phyloP scores from a whole-genome alignment of 2,329 filamentous ascomycete species.

The Hypoxylon sp. region DNA sequence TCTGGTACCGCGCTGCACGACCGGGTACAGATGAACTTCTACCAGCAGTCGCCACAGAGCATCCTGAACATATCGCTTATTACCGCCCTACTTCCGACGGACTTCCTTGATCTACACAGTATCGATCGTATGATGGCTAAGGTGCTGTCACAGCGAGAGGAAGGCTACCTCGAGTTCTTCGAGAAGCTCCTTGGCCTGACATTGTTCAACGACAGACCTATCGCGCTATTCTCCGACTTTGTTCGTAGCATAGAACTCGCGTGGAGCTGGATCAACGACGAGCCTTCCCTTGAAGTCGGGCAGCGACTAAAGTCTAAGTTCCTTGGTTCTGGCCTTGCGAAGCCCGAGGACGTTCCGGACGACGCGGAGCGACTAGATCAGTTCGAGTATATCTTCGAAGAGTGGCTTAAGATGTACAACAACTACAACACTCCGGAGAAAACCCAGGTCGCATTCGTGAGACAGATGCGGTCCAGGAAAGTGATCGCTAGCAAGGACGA shows the following conservation, averaged over 20 bases:
- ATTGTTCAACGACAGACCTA: constrained; percentile 78
- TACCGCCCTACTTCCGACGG: constrained; percentile 64
- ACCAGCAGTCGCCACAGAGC: constrained; percentile 61
- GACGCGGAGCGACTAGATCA: constrained; percentile 74
- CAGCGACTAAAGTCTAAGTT: constrained; percentile 75
- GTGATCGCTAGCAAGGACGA: constrained; percentile 79
- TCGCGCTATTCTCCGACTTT: constrained; percentile 85
- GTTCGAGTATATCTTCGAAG: constrained; percentile 93
- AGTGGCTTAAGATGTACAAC: constrained; percentile 87
- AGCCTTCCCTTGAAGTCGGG: constrained; percentile 69
- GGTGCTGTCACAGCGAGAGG: constrained; percentile 74
- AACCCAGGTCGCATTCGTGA: constrained; percentile 77
- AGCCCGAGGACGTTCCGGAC: constrained; percentile 63
- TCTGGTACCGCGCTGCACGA: constrained; percentile 60
- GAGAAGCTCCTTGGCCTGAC: constrained; percentile 80
- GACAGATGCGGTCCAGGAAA: constrained; percentile 79
- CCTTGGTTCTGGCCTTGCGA: constrained; percentile 51
- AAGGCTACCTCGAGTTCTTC: constrained; percentile 79
- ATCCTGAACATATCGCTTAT: constrained; percentile 67
- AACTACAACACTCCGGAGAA: constrained; percentile 79
- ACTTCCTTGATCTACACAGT: constrained; percentile 68
- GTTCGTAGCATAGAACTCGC: constrained; percentile 81
- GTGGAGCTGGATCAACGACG: constrained; percentile 80
- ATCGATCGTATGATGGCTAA: constrained; percentile 78
- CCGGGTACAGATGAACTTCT: constrained; percentile 64